Conservation (phyloP, 2,329 filamentous ascomycete species). For the Stachybotrys elegans region DNA sequence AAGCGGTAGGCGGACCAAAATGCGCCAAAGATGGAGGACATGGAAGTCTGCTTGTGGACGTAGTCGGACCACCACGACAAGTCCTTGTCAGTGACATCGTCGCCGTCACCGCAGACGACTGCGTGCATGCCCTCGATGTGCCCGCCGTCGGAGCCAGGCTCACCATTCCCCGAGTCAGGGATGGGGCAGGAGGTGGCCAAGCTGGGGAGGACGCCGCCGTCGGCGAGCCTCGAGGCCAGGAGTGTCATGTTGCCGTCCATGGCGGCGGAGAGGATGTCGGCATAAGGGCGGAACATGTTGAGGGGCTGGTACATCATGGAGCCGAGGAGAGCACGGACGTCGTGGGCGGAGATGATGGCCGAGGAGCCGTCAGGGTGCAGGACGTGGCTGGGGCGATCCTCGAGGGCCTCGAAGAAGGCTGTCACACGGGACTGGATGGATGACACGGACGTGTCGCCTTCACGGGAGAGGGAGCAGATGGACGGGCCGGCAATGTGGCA, state of each 20-base stretch:
- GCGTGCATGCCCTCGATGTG: constrained; percentile 16
- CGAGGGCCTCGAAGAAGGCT: constrained; percentile 21
- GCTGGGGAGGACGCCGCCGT: constrained; percentile 6
- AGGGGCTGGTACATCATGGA: constrained; percentile 24
- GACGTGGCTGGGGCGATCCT: constrained; percentile 18
- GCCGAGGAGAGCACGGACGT: constrained; percentile 22
- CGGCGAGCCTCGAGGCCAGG: neutral
- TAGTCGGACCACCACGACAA: constrained; percentile 23
- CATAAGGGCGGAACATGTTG: constrained; percentile 6
- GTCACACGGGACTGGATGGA: constrained; percentile 28
- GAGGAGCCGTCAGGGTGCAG: constrained; percentile 13
- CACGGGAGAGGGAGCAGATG: constrained; percentile 22
- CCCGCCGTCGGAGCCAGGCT: neutral
- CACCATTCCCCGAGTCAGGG: neutral
- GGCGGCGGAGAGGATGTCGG: constrained; percentile 9
- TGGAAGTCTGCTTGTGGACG: constrained; percentile 16
- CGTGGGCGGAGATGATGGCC: constrained; percentile 23
- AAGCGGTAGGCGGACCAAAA: constrained; percentile 31
- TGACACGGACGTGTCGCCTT: constrained; percentile 16
- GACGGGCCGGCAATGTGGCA: constrained; percentile 25
- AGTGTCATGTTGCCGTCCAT: constrained; percentile 14
- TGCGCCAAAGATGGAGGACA: constrained; percentile 25
- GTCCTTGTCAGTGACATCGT: constrained; percentile 13
- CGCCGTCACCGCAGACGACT: constrained; percentile 31
- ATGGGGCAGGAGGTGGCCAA: constrained; percentile 10